phyloP scores from a whole-genome alignment of 208 protist genomes.

The Leishmania major region DNA sequence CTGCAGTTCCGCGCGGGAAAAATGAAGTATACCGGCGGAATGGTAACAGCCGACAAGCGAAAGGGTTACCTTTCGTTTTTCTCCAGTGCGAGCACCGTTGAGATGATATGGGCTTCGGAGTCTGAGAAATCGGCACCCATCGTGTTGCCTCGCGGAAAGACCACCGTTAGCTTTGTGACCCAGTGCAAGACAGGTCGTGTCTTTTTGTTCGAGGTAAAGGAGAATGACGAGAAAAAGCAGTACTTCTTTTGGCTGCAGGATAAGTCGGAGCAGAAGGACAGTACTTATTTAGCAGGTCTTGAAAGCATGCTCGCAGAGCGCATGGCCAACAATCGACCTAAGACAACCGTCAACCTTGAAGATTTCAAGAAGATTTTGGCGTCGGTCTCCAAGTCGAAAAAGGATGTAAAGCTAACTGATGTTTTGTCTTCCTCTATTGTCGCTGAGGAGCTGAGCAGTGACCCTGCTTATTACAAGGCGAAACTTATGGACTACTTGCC shows the following conservation, averaged over 20 bases:
- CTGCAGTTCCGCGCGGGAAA: slow-evolving; percentile 77
- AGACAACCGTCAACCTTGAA: slow-evolving; percentile 36
- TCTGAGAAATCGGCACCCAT: slow-evolving; percentile 19
- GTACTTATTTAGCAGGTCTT: slow-evolving; percentile 45
- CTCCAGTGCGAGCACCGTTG: slow-evolving; percentile 25
- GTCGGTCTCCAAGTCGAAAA: slow-evolving; percentile 39
- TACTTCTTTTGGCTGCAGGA: slow-evolving; percentile 90
- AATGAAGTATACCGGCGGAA: slow-evolving; percentile 65
- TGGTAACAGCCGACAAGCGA: slow-evolving; percentile 53
- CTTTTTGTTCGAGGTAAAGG: slow-evolving; percentile 59
- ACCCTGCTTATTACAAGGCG: slow-evolving; percentile 61
- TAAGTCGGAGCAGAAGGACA: slow-evolving; percentile 73
- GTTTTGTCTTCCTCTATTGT: slow-evolving; percentile 57
- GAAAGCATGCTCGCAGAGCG: slow-evolving; percentile 42
- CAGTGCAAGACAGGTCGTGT: slow-evolving; percentile 81
- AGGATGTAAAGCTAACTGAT: slow-evolving; percentile 35
- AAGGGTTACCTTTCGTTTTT: slow-evolving; percentile 70
- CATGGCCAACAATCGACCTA: not conserved
- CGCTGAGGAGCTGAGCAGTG: slow-evolving; percentile 49
- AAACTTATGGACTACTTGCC: slow-evolving; percentile 52
- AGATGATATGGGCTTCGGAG: slow-evolving; percentile 56
- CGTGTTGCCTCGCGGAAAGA: slow-evolving; percentile 31
- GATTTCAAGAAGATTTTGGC: slow-evolving; percentile 68
- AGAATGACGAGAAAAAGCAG: slow-evolving; percentile 23
- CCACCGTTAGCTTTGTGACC: slow-evolving; percentile 46